These are phyloP conservation scores for Austroboletus festivus DNA, from an alignment of 768 basidiomycete genomes.

Conservation along the genomic window DNA sequence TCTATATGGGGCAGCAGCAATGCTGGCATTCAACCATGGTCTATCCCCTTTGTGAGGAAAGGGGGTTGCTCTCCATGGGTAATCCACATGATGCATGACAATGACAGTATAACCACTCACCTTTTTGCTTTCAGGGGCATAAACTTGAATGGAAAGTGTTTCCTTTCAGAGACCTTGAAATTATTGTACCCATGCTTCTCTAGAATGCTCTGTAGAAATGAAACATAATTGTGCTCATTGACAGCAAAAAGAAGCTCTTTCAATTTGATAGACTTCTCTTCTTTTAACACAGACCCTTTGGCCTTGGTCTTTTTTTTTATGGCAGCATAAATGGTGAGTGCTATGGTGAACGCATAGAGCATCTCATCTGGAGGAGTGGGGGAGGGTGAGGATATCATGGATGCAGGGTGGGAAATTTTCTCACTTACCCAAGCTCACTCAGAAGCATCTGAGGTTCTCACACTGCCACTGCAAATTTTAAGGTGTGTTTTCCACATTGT, in stretches of 20 bases:
- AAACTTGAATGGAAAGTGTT: conserved; percentile 10
- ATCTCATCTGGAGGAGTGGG: too few species aligned
- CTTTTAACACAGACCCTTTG: neutral
- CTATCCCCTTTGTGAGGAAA: too few species aligned
- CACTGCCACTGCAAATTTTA: too few species aligned
- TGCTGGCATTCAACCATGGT: too few species aligned
- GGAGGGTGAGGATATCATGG: too few species aligned
- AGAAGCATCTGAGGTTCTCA: too few species aligned
- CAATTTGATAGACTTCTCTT: conserved; percentile 3
- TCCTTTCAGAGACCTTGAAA: conserved; percentile 22
- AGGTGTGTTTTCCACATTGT: too few species aligned
- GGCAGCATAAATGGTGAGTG: neutral
- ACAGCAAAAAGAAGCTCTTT: conserved; percentile 2
- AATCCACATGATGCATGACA: too few species aligned
- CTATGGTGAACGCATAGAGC: neutral
- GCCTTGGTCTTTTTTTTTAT: neutral
- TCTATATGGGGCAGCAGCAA: too few species aligned
- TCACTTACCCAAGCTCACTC: too few species aligned
- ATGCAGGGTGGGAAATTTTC: too few species aligned
- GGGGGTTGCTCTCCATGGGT: too few species aligned
- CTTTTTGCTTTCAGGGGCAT: conserved; percentile 3
- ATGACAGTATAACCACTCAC: neutral
- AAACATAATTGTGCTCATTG: neutral
- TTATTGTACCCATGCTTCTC: conserved; percentile 10
- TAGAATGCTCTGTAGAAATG: conserved; percentile 7